phyloP scores from a whole-genome alignment of 495 filamentous ascomycete species.

The Penicillium ochrochloron region DNA sequence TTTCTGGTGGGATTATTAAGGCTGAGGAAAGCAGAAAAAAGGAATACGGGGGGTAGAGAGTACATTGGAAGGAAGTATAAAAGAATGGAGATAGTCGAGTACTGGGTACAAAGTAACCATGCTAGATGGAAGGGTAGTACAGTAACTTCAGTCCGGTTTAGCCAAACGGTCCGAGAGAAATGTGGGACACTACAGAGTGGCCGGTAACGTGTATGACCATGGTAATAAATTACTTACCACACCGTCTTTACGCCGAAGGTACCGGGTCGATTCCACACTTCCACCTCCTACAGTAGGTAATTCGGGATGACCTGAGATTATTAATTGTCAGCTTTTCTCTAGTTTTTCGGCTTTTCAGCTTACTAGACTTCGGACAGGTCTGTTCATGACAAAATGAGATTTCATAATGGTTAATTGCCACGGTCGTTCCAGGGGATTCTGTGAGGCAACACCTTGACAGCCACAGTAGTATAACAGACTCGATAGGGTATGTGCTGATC shows the following conservation, averaged over 20 bases:
- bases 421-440: constrained; percentile 2
- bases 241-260: background rate
- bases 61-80: background rate
- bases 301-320: background rate
- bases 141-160: background rate
- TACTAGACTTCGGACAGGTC: background rate
- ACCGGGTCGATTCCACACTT: background rate
- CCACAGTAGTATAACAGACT: background rate
- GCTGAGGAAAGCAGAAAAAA: constrained; percentile 11
- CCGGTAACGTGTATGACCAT: background rate
- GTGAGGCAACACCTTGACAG: background rate
- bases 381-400: background rate
- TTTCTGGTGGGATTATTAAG: constrained; percentile 26
- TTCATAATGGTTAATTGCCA: background rate
- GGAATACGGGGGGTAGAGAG: background rate
- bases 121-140: background rate
- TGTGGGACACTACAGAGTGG: background rate
- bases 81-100: background rate
- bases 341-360: background rate
- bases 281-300: background rate
- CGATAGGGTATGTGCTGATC: background rate
- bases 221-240: background rate
- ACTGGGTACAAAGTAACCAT: background rate
- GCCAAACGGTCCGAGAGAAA: background rate
- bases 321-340: constrained; percentile 1